Evolutionary conservation across 2,329 filamentous ascomycete genomes (phyloP), one percentile per base, ranked within the genome.

Genomic region (Colletotrichum coccodes): DNA sequence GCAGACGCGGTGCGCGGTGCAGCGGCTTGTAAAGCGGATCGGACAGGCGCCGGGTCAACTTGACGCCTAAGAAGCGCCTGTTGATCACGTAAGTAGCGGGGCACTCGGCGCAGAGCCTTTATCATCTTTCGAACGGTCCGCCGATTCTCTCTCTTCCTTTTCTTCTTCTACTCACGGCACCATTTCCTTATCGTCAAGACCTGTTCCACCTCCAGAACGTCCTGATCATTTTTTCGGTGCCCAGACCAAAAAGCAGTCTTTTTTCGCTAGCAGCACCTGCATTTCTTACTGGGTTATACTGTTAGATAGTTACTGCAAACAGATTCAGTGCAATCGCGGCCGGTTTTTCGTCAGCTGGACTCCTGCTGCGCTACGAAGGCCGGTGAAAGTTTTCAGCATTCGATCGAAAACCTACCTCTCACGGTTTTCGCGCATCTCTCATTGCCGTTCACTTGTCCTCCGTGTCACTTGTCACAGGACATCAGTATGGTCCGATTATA

Each of bases 221-320:
- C 88, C 88, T 94, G 94, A 95, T 90, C 95, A 97, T 97, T 96
- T 87, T 82, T 90, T 82, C 82, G 84, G 90, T 96, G 95, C 93
- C 93, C 80, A 97, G 93, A 97, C 79, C 80, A 92, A 83, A 79
- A 71, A 83, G 91, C 92, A 93, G 92, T 92, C 92, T 93, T 93
- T 94, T 94, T 97, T 94, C 95, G 95, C 95, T 98, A 98, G 93
- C 94, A 90, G 93, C 91, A 91, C 93, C 94, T 94, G 93, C 89
- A 72, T 83, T 83, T 73, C 78, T 82, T 80, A 89, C 94, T 93
- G 91, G 92, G 87, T 89, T 91, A 56, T 62, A 90, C 92, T 87
- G 94, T 95, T 97, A 97, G 94, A 97, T 97, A 97, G 94, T 89
- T 89, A 90, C 90, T 94, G 94, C 92, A 87, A 81, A 97, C 93